Conservation (phyloP, 768 basidiomycete species). For the Galerina marginata region DNA sequence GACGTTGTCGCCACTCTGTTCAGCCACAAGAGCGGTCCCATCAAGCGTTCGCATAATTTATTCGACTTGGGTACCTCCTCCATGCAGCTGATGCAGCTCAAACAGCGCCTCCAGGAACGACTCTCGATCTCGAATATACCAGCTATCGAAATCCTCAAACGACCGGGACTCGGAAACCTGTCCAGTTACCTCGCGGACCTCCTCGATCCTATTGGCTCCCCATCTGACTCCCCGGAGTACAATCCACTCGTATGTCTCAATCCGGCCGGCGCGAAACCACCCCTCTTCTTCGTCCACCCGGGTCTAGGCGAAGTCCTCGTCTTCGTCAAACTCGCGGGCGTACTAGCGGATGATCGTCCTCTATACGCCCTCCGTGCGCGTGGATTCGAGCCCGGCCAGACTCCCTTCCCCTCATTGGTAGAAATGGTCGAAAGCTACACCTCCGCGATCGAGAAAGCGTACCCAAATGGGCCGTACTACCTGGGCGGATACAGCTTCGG, state of each 20-base stretch:
- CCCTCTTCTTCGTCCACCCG: neutral
- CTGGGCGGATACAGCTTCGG: conserved; percentile 1
- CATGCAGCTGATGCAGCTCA: conserved; percentile 3
- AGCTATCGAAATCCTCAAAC: neutral
- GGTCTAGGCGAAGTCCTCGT: neutral
- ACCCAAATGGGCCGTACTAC: neutral
- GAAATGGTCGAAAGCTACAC: neutral
- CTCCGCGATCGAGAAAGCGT: neutral
- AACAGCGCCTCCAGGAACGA: neutral
- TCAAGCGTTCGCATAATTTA: neutral
- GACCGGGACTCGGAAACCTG: neutral
- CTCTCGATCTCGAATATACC: neutral
- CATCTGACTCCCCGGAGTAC: neutral
- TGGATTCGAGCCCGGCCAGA: neutral
- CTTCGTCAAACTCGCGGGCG: neutral
- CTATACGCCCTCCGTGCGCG: neutral
- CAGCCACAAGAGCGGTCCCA: neutral
- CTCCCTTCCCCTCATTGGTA: neutral
- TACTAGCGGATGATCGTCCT: neutral
- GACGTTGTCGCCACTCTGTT: neutral
- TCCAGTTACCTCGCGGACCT: neutral
- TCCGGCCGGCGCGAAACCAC: neutral
- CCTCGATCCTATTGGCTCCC: too few relatives aligned
- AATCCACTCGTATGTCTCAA: neutral
- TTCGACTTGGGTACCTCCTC: conserved; percentile 5